Conservation (phyloP, 805 yeast genomes). For the Diddensiella santjacobensis region DNA sequence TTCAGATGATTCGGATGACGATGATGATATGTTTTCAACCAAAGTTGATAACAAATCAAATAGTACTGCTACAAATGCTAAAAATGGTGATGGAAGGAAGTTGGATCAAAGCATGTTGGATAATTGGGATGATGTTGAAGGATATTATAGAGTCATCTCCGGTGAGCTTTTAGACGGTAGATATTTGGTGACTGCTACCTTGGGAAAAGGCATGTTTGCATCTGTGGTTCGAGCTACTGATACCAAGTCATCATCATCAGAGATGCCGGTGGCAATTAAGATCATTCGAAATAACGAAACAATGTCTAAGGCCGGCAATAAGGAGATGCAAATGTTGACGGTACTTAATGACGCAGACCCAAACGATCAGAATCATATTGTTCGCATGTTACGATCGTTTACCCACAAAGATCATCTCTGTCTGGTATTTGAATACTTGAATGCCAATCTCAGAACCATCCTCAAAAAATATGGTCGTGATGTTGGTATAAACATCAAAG, state of each 20-base stretch:
- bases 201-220: slow-evolving; percentile 36
- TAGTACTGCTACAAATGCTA: not conserved
- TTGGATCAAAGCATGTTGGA: slow-evolving; percentile 27
- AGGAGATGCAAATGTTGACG: slow-evolving; percentile 76
- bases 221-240: slow-evolving; percentile 34
- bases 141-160: slow-evolving; percentile 32
- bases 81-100: slow-evolving; percentile 8
- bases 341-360: slow-evolving; percentile 62
- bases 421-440: slow-evolving; percentile 75
- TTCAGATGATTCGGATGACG: slow-evolving; percentile 13
- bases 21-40: slow-evolving; percentile 30
- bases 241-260: slow-evolving; percentile 13
- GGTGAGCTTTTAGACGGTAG: slow-evolving; percentile 33
- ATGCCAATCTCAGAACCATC: slow-evolving; percentile 71
- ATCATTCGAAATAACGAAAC: slow-evolving; percentile 66
- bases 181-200: slow-evolving; percentile 28
- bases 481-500: slow-evolving; percentile 68
- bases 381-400: slow-evolving; percentile 69
- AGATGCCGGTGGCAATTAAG: slow-evolving; percentile 44
- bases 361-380: slow-evolving; percentile 55
- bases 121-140: slow-evolving; percentile 35
- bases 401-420: slow-evolving; percentile 83
- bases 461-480: slow-evolving; percentile 79
- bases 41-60: not conserved
- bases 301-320: slow-evolving; percentile 62